Conservation (phyloP, 257 asterid genomes). For the Thymus mandschuricus region DNA sequence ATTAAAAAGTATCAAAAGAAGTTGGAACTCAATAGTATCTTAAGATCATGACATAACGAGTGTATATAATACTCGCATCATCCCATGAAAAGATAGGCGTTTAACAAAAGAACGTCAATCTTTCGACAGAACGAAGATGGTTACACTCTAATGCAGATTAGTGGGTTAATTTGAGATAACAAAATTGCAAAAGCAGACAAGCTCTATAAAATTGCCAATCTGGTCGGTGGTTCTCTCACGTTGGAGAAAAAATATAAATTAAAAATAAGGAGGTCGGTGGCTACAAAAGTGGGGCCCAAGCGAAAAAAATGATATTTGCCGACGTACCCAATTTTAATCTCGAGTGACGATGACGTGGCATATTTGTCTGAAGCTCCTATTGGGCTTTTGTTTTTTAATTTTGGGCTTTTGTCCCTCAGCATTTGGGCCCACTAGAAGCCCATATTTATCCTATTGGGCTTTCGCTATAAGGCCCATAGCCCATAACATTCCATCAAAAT, state of each 20-base stretch:
- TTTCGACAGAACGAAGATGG: background rate
- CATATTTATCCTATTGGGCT: background rate
- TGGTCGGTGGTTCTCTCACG: conserved; percentile 8
- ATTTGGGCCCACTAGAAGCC: background rate
- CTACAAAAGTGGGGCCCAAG: background rate
- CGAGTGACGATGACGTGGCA: too few relatives aligned
- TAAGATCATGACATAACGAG: too few relatives aligned
- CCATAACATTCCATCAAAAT: background rate
- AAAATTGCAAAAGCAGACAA: conserved; percentile 7
- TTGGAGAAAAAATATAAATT: background rate
- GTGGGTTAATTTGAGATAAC: background rate
- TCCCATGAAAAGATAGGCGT: too few relatives aligned
- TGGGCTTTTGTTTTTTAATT: too few relatives aligned
- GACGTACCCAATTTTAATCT: background rate
- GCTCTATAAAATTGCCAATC: background rate
- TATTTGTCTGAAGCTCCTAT: too few relatives aligned
- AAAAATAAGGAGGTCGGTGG: background rate
- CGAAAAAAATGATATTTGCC: background rate
- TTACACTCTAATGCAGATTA: background rate
- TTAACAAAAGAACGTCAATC: too few relatives aligned
- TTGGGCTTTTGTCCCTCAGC: too few relatives aligned
- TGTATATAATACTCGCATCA: too few relatives aligned
- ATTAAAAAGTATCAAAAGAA: too few relatives aligned
- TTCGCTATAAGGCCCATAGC: background rate
- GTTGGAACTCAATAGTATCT: too few relatives aligned